Percentiles rank a stretch among this genome's conserved stretches.
These are phyloP conservation scores for Amylocarpus encephaloides DNA, from an alignment of 2,329 filamentous ascomycete genomes.

Conservation along the genomic window DNA sequence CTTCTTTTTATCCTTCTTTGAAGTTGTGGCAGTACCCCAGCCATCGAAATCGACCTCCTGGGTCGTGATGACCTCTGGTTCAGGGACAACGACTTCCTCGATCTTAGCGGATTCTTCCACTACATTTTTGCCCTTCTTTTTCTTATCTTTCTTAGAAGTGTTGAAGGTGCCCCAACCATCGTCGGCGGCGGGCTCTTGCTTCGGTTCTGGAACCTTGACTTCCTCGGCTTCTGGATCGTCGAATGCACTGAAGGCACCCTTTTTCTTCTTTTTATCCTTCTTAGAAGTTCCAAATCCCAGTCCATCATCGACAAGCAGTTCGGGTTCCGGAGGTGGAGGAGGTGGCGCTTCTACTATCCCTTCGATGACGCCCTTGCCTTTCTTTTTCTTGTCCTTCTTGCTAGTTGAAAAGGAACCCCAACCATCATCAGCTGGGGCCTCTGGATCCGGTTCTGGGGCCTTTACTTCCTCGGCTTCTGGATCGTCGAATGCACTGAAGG, in stretches of 20 bases:
- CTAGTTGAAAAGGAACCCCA: slow-evolving; percentile 38
- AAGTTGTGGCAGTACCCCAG: slow-evolving; percentile 23
- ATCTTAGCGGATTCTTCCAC: slow-evolving; percentile 24
- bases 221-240: slow-evolving; percentile 11
- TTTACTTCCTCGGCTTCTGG: slow-evolving; percentile 29
- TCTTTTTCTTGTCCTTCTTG: slow-evolving; percentile 44
- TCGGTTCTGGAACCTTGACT: slow-evolving; percentile 18
- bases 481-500: slow-evolving; percentile 10
- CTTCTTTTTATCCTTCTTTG: slow-evolving; percentile 29
- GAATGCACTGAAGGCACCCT: slow-evolving; percentile 30
- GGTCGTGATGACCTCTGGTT: slow-evolving; percentile 3
- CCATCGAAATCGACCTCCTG: slow-evolving; percentile 11
- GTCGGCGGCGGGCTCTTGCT: background rate
- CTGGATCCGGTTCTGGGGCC: slow-evolving; percentile 27
- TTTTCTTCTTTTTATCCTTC: slow-evolving; percentile 34
- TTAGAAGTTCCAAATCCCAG: slow-evolving; percentile 45
- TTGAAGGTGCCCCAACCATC: slow-evolving; percentile 11
- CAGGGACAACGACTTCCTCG: slow-evolving; percentile 17
- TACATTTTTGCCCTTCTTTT: slow-evolving; percentile 39
- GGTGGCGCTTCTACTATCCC: slow-evolving; percentile 25
- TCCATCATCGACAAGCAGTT: slow-evolving; percentile 23
- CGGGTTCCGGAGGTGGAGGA: slow-evolving; percentile 33
- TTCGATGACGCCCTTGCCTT: slow-evolving; percentile 30
- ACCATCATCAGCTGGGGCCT: slow-evolving; percentile 31
- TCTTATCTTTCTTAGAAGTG: slow-evolving; percentile 32